phyloP scores from a whole-genome alignment of 2,329 filamentous ascomycete species.

The Colletotrichum liriopes region DNA sequence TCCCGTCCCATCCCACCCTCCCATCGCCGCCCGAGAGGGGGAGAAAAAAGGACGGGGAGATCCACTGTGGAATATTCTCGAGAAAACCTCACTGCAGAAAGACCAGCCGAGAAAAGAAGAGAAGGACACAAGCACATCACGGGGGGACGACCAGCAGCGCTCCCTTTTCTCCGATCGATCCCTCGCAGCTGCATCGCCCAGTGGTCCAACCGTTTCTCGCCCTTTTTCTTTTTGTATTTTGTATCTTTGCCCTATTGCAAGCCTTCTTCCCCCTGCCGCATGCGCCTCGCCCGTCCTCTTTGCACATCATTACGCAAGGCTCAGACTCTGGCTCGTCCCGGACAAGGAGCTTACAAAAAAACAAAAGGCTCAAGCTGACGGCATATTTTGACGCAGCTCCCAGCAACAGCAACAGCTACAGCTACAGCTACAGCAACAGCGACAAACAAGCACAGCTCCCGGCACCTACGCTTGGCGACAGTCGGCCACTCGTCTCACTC shows the following conservation, averaged over 20 bases:
- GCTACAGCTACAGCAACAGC: constrained; percentile 2
- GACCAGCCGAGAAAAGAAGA: not conserved
- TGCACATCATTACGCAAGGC: constrained; percentile 17
- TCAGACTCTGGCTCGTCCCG: constrained; percentile 15
- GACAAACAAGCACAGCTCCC: not conserved
- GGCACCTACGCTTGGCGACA: constrained; percentile 3
- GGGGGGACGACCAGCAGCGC: constrained; percentile 1
- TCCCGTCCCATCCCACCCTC: constrained; percentile 13
- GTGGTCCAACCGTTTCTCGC: not conserved
- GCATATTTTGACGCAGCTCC: constrained; percentile 6
- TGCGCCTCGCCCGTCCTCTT: constrained; percentile 6
- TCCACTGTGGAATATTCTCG: constrained; percentile 42
- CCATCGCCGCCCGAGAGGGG: constrained; percentile 1
- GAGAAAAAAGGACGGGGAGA: not conserved
- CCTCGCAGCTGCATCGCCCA: constrained; percentile 29
- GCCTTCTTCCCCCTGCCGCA: constrained; percentile 3
- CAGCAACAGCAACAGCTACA: constrained; percentile 1
- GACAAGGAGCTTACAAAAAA: not conserved
- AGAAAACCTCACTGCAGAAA: constrained; percentile 25
- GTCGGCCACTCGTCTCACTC: not conserved
- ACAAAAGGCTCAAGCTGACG: constrained; percentile 17
- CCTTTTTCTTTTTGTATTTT: not conserved
- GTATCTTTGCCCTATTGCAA: not conserved
- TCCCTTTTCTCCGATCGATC: constrained; percentile 33
- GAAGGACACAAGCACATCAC: constrained; percentile 13